Percentiles rank a stretch among this genome's conserved stretches.
Conservation (phyloP, 129 eudicot species). For the Oenanthe sinensis region DNA sequence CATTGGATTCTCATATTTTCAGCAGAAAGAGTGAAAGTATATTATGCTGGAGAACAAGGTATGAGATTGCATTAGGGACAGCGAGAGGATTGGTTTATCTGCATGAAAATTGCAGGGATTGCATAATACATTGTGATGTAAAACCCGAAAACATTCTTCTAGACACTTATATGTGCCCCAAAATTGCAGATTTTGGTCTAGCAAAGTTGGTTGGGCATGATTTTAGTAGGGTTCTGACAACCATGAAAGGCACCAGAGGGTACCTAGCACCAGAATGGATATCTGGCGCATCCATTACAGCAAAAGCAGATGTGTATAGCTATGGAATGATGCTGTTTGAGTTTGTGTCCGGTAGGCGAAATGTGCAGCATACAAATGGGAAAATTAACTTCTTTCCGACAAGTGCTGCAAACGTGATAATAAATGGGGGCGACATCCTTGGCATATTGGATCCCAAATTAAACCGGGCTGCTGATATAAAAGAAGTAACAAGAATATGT, state of each 20-base stretch:
- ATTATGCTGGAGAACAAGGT: slow-evolving; percentile 53
- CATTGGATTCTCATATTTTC: slow-evolving; percentile 54
- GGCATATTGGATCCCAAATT: slow-evolving; percentile 47
- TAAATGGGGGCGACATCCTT: slow-evolving; percentile 57
- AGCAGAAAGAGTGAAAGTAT: slow-evolving; percentile 8
- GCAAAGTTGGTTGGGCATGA: slow-evolving; percentile 78
- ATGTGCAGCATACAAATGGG: slow-evolving; percentile 29
- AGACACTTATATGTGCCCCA: slow-evolving; percentile 42
- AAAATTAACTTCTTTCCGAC: slow-evolving; percentile 45
- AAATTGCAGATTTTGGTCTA: slow-evolving; percentile 70
- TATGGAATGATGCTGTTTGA: slow-evolving; percentile 78
- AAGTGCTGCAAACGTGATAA: slow-evolving; percentile 32
- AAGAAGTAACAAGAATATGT: slow-evolving; percentile 45
- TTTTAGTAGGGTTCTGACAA: slow-evolving; percentile 62
- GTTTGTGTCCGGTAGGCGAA: slow-evolving; percentile 51
- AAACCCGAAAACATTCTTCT: slow-evolving; percentile 76
- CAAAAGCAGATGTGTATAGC: slow-evolving; percentile 77
- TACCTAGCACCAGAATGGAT: slow-evolving; percentile 83
- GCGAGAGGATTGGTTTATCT: slow-evolving; percentile 68
- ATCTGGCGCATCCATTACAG: slow-evolving; percentile 49
- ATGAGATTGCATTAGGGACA: slow-evolving; percentile 51
- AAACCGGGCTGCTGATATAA: slow-evolving; percentile 39
- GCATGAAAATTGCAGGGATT: slow-evolving; percentile 68
- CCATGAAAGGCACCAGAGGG: slow-evolving; percentile 60
- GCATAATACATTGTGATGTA: slow-evolving; percentile 69